phyloP scores from a whole-genome alignment of 495 filamentous ascomycete genomes.

The Pseudevernia furfuracea region DNA sequence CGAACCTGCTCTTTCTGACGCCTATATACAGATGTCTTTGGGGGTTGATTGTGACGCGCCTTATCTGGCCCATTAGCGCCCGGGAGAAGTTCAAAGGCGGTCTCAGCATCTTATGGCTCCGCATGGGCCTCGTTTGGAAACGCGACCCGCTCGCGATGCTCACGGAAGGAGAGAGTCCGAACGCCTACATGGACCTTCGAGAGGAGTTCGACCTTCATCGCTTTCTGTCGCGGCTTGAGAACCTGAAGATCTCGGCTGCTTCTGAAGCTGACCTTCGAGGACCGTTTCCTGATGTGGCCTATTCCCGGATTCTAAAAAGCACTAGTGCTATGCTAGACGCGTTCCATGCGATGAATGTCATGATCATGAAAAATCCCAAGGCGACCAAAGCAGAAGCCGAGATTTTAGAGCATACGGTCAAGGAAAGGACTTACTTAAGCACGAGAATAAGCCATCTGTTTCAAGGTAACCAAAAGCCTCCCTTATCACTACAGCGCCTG shows the following conservation, averaged over 20 bases:
- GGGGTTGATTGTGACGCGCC: slow-evolving; percentile 81
- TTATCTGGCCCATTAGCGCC: slow-evolving; percentile 91
- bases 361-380: slow-evolving; percentile 71
- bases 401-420: slow-evolving; percentile 68
- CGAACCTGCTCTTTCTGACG: neutral
- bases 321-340: slow-evolving; percentile 80
- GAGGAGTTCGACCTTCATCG: slow-evolving; percentile 67
- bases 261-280: slow-evolving; percentile 79
- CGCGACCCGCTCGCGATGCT: slow-evolving; percentile 80
- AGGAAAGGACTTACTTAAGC: slow-evolving; percentile 72
- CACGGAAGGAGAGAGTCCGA: slow-evolving; percentile 44
- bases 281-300: slow-evolving; percentile 66
- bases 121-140: slow-evolving; percentile 94
- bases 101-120: slow-evolving; percentile 76
- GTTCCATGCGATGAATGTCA: slow-evolving; percentile 91
- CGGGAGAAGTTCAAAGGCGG: slow-evolving; percentile 79
- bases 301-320: slow-evolving; percentile 63
- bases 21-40: slow-evolving; percentile 53
- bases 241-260: slow-evolving; percentile 60
- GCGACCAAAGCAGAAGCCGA: slow-evolving; percentile 72
- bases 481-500: slow-evolving; percentile 8
- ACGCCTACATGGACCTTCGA: slow-evolving; percentile 69
- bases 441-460: slow-evolving; percentile 87
- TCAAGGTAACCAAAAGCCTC: slow-evolving; percentile 47
- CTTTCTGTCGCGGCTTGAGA: slow-evolving; percentile 59